phyloP scores from a whole-genome alignment of 371 early-diverging fungal genomes.

The Sanchytrium tribonematis region DNA sequence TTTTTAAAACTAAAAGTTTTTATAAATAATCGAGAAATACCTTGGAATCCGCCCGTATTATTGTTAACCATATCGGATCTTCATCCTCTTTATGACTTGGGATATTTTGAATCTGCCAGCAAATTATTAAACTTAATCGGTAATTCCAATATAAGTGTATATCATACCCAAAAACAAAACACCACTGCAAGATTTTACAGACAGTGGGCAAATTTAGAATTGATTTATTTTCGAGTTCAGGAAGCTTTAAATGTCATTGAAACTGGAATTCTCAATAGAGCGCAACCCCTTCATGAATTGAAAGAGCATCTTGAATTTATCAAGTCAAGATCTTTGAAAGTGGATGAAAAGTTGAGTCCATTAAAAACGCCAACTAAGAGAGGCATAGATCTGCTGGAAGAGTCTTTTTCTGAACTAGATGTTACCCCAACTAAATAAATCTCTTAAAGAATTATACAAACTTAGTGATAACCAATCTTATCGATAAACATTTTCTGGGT shows the following conservation, averaged over 20 bases:
- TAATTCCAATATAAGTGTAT: background rate
- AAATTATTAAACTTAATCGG: background rate
- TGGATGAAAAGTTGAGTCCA: background rate
- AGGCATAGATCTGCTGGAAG: background rate
- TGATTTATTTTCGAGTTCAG: background rate
- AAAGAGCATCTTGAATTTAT: background rate
- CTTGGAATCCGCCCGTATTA: background rate
- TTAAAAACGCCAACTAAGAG: background rate
- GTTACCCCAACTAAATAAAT: background rate
- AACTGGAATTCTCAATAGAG: background rate
- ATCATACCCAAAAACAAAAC: background rate
- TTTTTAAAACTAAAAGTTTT: background rate
- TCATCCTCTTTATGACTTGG: background rate
- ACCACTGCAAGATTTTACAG: background rate
- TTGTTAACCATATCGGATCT: background rate
- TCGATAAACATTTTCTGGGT: too few relatives aligned
- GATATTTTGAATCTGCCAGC: background rate
- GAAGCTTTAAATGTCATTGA: background rate
- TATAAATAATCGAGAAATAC: background rate
- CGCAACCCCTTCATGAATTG: background rate
- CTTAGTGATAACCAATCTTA: background rate
- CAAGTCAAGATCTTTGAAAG: background rate
- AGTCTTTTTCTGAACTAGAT: background rate
- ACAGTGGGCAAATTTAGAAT: background rate
- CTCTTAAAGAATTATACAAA: background rate